Conservation (phyloP, 768 basidiomycete species). For the Paxillus involutus region DNA sequence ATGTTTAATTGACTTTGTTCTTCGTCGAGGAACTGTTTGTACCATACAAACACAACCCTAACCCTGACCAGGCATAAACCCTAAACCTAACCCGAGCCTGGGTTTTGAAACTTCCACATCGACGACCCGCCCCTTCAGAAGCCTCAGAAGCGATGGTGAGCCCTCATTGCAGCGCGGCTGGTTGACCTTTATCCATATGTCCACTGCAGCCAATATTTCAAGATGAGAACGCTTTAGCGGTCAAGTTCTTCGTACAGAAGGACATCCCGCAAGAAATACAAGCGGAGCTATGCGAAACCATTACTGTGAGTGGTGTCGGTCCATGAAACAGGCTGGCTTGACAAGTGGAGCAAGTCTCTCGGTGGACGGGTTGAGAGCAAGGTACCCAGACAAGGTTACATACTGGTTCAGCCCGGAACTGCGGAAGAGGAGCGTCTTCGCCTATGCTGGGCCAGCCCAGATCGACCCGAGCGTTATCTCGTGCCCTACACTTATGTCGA, state of each 20-base stretch:
- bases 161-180: not conserved
- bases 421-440: slow-evolving; percentile 74
- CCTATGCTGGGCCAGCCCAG: slow-evolving; percentile 66
- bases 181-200: not conserved
- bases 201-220: slow-evolving; percentile 65
- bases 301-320: slow-evolving; percentile 47
- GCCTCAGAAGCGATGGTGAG: slow-evolving; percentile 21
- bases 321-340: slow-evolving; percentile 2
- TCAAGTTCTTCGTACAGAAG: slow-evolving; percentile 87
- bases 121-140: not conserved
- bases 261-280: slow-evolving; percentile 68
- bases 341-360: slow-evolving; percentile 46
- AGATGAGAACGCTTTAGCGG: slow-evolving; percentile 59
- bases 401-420: slow-evolving; percentile 68
- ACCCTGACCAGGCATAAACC: slow-evolving; percentile 14
- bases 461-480: slow-evolving; percentile 74
- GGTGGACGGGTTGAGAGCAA: slow-evolving; percentile 79
- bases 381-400: slow-evolving; percentile 74
- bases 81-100: slow-evolving; percentile 34
- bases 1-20: not conserved
- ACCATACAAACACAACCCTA: slow-evolving; percentile 8
- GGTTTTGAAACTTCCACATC: slow-evolving; percentile 22
- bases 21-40: not conserved
- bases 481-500: slow-evolving; percentile 83
- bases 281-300: slow-evolving; percentile 71